Percentiles rank a stretch among this genome's conserved stretches.
Conservation (phyloP, 1,284 basidiomycete species). For the Malassezia restricta region DNA sequence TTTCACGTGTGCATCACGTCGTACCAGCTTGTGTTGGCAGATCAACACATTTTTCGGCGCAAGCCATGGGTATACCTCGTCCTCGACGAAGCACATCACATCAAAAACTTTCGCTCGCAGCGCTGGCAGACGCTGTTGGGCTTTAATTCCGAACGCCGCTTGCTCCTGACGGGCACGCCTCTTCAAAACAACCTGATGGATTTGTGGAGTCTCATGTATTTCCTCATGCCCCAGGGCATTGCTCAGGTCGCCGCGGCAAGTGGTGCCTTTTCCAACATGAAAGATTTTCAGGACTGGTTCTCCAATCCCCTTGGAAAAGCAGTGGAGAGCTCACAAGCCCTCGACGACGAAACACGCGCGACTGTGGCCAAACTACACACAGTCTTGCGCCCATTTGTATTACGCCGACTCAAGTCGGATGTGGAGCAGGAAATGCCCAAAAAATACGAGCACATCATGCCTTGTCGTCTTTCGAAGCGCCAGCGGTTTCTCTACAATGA, state of each 20-base stretch:
- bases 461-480: constrained; percentile 82
- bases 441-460: constrained; percentile 86
- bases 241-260: constrained; percentile 47
- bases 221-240: constrained; percentile 71
- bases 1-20: constrained; percentile 96
- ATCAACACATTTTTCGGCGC: constrained; percentile 85
- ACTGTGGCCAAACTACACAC: constrained; percentile 82
- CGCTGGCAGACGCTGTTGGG: constrained; percentile 90
- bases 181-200: constrained; percentile 93
- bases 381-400: constrained; percentile 80
- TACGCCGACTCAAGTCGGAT: constrained; percentile 84
- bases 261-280: constrained; percentile 76
- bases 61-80: constrained; percentile 95
- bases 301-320: constrained; percentile 77
- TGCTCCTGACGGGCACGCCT: constrained; percentile 83
- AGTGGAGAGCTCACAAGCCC: constrained; percentile 70
- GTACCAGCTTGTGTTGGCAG: constrained; percentile 76
- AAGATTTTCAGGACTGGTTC: constrained; percentile 94
- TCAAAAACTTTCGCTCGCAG: constrained; percentile 94
- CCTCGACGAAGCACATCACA: constrained; percentile 93
- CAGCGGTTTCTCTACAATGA: constrained; percentile 96
- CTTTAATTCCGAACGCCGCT: constrained; percentile 75
- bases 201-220: constrained; percentile 85
- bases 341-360: constrained; percentile 70
- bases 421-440: constrained; percentile 91